Evolutionary conservation across 129 eudicot genomes (phyloP).

Genomic region (Lactuca sativa): DNA sequence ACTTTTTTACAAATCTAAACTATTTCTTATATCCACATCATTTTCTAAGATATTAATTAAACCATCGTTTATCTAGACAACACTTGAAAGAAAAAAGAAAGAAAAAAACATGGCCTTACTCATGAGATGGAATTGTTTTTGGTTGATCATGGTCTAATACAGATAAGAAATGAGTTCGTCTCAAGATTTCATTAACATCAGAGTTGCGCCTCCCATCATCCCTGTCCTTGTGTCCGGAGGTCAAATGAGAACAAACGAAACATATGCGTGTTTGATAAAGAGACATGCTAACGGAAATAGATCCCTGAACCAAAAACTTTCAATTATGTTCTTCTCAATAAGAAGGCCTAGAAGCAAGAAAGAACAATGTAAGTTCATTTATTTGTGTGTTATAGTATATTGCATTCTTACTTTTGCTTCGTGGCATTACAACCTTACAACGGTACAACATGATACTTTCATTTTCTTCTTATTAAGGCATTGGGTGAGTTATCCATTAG

Average conservation of each 20-base stretch:
- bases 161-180: slow-evolving; percentile 81
- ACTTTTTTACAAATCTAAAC: not conserved
- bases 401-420: not conserved
- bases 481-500: too few relatives aligned
- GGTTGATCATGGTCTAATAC: slow-evolving; percentile 64
- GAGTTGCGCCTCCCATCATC: slow-evolving; percentile 85
- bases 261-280: slow-evolving; percentile 82
- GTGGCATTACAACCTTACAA: not conserved
- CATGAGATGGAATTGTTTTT: slow-evolving; percentile 87
- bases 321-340: too few relatives aligned
- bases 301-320: slow-evolving; percentile 54
- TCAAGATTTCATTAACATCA: slow-evolving; percentile 75
- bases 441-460: too few relatives aligned
- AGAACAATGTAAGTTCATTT: too few relatives aligned
- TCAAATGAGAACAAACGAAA: slow-evolving; percentile 91
- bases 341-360: slow-evolving; percentile 18
- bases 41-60: too few relatives aligned
- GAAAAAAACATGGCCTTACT: slow-evolving; percentile 47
- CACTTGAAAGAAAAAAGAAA: not conserved
- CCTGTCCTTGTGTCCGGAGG: slow-evolving; percentile 81
- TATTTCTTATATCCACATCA: too few relatives aligned
- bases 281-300: slow-evolving; percentile 94
- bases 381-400: too few relatives aligned
- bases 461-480: too few relatives aligned
- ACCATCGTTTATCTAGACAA: not conserved